Base-by-base conservation (phyloP, 2,329 filamentous ascomycete genomes). In the Botrytis elliptica region DNA sequence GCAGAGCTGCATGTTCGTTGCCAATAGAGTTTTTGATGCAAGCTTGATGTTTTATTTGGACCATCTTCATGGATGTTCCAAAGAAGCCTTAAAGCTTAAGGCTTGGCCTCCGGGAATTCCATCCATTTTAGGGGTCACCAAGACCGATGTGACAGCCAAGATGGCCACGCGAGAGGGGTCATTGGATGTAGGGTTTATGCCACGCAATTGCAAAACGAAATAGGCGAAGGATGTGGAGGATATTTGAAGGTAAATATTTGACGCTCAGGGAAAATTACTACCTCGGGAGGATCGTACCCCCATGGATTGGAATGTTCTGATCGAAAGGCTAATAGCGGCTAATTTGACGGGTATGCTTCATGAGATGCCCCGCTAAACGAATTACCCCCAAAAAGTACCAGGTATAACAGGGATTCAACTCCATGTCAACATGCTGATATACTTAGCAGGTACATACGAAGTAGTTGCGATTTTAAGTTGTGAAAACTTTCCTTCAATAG, bases 281-380 rank as follows among this genome's bases (percentile, higher is more conserved):
- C 38, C 38, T 42, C 66, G 66, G 49, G 38, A 69, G 66, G 55
- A 57, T 57, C n/a, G 20, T 44, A 57, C 66, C 66, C 25, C n/a
- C 38, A 69, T 42, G 38, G 49, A 42, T 42, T 69, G 10, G 18
- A 59, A 69, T 10, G 18, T 14, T 69, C 33, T 55, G 38, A 55
- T 55, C 65, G 46, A 40, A 40, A 67, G 36, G 65, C 46, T 67
- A 67, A 29, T 67, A 67, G 65, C 36, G 36, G 52, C 36, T 69
- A 69, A 69, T 42, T 10, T 69, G n/a, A 57, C 49, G 65, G 65
- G 36, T 42, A 33, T 68, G 66, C 18, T 68, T 33, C 40, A 38
- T 52, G 25, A 68, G 49, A 57, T 57, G 66, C 36, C 66, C 66
- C 66, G 66, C 36, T 42, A 68, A 42, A 68, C 65, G n/a, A 57